Conservation (phyloP, 345 rosid genomes). For the Zanthoxylum bungeanum region DNA sequence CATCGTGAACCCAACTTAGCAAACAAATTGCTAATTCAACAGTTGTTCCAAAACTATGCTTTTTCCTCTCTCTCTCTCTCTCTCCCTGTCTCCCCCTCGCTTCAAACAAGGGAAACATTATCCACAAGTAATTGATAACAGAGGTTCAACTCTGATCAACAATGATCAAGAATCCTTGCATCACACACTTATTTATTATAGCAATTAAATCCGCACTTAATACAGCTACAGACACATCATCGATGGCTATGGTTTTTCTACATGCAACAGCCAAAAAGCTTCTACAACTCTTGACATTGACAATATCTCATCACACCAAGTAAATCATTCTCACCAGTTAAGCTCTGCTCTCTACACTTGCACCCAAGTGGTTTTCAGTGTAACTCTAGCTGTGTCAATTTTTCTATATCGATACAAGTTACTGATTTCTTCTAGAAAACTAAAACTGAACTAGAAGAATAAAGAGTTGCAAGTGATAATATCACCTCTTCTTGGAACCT, state of each 20-base stretch:
- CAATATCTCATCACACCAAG: not conserved
- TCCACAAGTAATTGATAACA: not conserved
- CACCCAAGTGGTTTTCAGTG: not conserved
- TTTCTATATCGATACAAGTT: no score
- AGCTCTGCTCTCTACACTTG: not conserved
- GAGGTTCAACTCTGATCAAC: not conserved
- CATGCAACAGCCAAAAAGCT: not conserved
- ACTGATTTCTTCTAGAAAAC: no score
- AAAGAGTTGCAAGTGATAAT: not conserved
- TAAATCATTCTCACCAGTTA: not conserved
- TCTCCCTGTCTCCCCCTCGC: not conserved
- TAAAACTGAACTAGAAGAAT: not conserved
- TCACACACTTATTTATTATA: no score
- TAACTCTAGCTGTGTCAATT: no score
- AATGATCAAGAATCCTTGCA: not conserved
- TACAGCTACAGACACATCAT: not conserved
- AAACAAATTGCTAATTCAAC: not conserved
- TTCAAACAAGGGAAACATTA: not conserved
- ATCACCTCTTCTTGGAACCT: constrained; percentile 97
- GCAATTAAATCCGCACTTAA: not conserved
- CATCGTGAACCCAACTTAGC: not conserved
- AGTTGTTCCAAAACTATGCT: not conserved
- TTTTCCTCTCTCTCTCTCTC: no score
- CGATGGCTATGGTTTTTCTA: not conserved
- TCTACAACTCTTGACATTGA: not conserved